Evolutionary conservation across 2,329 filamentous ascomycete genomes (phyloP), one percentile per base, ranked within the genome.

Genomic region (Colletotrichum magnum): DNA sequence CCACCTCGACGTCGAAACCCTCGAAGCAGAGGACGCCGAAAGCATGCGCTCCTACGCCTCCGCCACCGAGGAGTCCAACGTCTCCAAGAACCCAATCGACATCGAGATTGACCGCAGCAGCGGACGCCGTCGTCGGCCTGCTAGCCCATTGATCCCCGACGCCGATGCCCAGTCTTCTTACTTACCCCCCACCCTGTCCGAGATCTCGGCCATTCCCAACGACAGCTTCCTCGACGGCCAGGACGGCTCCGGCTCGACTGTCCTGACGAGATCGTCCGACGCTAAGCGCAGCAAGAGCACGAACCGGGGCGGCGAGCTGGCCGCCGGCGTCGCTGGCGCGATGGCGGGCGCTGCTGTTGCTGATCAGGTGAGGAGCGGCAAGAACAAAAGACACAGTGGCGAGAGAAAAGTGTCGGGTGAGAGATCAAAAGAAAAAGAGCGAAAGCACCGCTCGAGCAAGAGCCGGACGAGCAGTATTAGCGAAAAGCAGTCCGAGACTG

Each of bases 71-170:
- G 94, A 93, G 79, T 95, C 93, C 72, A 94, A 92, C 79, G 87
- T 95, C 66, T 90, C 89, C 39, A 85, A 88, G 62, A 91, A 93
- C 61, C 94, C 94, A 43, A 91, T 98, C 72, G 94, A 98, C 78
- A 93, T 98, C 70, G 95, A 98, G 79, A 93, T 98, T 71, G 88
- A 95, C 75, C 79, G 77, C 58, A 77, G 77, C 58, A 77, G 77
- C 72, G 82, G 81, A 65, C 83, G 85, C 72, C 84, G 86, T 77
- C 90, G 86, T 79, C 87, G 86, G 71, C 86, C 84, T 85, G 93
- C 88, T 81, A 97, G 86, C 72, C 95, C 81, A 79, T 88, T 87
- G 76, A 91, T 88, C 70, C 89, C 85, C 75, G 85, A 80, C 56
- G 84, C 78, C 81, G 89, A 82, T 81, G 87, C 62, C 75, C 80